Percentiles rank a stretch among this genome's conserved stretches.
Conservation (phyloP, 192 early-diverging fungal genomes). For the Coemansia sp. region DNA sequence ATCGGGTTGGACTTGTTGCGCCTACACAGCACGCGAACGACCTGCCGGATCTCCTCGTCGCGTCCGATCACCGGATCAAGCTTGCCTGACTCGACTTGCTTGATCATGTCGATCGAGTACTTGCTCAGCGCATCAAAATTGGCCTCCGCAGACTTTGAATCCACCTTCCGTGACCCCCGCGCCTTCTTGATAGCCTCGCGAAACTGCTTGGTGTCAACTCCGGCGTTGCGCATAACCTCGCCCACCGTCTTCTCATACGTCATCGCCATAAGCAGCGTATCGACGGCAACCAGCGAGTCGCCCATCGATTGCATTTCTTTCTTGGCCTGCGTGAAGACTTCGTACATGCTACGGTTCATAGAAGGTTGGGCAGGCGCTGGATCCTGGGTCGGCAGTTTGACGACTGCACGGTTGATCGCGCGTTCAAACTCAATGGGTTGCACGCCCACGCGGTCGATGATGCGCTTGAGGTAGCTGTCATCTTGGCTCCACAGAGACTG, state of each 20-base stretch:
- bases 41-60: constrained; percentile 93
- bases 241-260: constrained; percentile 64
- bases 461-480: constrained; percentile 76
- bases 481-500: constrained; percentile 77
- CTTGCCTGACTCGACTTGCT: constrained; percentile 81
- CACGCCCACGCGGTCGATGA: constrained; percentile 82
- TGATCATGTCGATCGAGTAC: constrained; percentile 89
- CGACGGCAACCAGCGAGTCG: constrained; percentile 84
- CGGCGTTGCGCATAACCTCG: constrained; percentile 65
- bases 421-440: constrained; percentile 77
- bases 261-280: constrained; percentile 87
- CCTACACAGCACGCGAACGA: constrained; percentile 88
- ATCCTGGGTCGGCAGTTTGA: constrained; percentile 79
- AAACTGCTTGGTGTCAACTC: constrained; percentile 68
- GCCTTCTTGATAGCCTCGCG: constrained; percentile 74
- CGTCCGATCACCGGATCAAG: constrained; percentile 97
- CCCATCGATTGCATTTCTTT: constrained; percentile 83
- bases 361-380: constrained; percentile 79
- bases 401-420: constrained; percentile 71
- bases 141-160: constrained; percentile 81
- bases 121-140: constrained; percentile 91
- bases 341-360: constrained; percentile 61
- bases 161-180: constrained; percentile 81
- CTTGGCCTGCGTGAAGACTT: constrained; percentile 72
- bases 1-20: constrained; percentile 92